Conservation (phyloP, 345 rosid species). For the Abelmoschus esculentus region DNA sequence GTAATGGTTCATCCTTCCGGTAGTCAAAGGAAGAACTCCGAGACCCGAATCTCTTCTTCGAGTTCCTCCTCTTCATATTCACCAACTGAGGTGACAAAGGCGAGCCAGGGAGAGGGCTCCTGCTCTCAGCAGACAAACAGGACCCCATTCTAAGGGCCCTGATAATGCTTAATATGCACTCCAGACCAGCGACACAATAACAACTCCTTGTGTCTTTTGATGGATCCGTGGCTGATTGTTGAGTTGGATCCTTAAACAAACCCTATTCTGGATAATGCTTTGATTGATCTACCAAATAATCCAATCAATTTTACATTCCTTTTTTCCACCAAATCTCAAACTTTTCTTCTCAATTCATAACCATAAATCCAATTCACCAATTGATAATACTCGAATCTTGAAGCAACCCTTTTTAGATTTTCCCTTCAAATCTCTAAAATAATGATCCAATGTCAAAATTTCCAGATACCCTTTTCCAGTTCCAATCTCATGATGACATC, state of each 20-base stretch:
- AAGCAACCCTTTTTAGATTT: not conserved
- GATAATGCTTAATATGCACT: constrained; percentile 81
- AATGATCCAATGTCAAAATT: not conserved
- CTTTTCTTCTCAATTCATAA: not conserved
- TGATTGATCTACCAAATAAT: not conserved
- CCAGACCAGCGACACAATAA: constrained; percentile 76
- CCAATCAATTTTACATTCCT: not conserved
- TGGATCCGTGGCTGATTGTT: constrained; percentile 46
- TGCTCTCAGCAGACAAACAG: constrained; percentile 93
- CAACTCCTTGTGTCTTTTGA: constrained; percentile 48
- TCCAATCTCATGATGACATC: constrained; percentile 1
- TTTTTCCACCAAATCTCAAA: no score
- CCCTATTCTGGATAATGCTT: constrained; percentile 1
- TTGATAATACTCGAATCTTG: not conserved
- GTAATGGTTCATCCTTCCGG: constrained; percentile 60
- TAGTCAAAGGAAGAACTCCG: constrained; percentile 35
- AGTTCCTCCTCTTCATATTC: constrained; percentile 57
- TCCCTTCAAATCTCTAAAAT: not conserved
- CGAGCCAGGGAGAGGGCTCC: constrained; percentile 82
- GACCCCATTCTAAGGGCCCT: constrained; percentile 99
- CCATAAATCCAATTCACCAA: not conserved
- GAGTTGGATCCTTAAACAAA: constrained; percentile 68
- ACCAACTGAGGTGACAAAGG: constrained; percentile 62
- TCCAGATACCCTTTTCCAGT: not conserved
- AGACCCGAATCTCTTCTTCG: constrained; percentile 45